Percentiles rank a stretch among this genome's conserved stretches.
These are phyloP conservation scores for Stramenopiles sp. DNA, from an alignment of 352 stramenopile species.

Conservation along the genomic window DNA sequence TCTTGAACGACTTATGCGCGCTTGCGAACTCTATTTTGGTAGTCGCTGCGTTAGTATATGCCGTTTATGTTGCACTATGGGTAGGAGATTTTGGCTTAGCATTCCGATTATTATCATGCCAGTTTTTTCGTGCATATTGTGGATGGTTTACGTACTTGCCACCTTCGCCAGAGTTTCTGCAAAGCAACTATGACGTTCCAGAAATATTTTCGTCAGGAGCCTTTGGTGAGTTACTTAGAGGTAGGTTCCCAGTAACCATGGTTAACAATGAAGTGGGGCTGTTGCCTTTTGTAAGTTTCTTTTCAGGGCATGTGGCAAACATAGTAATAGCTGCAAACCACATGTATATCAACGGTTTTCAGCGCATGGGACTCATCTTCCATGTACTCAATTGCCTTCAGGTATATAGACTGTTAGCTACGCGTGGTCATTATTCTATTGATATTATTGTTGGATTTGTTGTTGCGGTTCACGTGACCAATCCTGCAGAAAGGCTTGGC, in stretches of 20 bases:
- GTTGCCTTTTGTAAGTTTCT: constrained; percentile 4
- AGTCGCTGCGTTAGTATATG: not conserved
- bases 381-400: not conserved
- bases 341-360: constrained; percentile 1
- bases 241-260: not conserved
- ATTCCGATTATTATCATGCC: not conserved
- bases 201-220: not conserved
- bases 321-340: constrained; percentile 8
- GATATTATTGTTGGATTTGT: constrained; percentile 10
- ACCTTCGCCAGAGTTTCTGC: not conserved
- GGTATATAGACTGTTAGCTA: constrained; percentile 5
- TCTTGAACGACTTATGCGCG: not conserved
- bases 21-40: constrained; percentile 3
- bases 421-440: constrained; percentile 6
- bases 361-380: not conserved
- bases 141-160: constrained; percentile 8
- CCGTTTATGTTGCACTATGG: not conserved
- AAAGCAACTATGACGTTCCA: not conserved
- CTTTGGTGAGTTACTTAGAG: not conserved
- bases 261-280: not conserved
- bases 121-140: constrained; percentile 12
- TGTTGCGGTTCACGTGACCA: constrained; percentile 3
- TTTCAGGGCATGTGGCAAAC: not conserved
- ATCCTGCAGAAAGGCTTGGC: not conserved
- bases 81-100: not conserved